Percentiles rank a stretch among this genome's conserved stretches.
Conservation (phyloP, 139 green algal species). For the Chlorokybus atmophyticus region DNA sequence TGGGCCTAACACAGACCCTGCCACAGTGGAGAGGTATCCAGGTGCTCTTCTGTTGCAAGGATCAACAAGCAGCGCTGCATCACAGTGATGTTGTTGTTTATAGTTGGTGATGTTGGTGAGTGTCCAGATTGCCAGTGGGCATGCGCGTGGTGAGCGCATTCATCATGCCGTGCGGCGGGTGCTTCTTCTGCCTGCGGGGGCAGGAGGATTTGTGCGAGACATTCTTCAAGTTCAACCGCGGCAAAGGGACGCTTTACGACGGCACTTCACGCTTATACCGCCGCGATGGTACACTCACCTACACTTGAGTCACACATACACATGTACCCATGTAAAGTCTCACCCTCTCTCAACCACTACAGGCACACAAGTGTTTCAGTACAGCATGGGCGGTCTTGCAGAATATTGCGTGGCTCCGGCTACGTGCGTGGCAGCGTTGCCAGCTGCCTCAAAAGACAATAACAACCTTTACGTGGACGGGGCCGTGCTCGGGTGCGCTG, state of each 20-base stretch:
- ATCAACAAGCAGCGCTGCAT: no score
- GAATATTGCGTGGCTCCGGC: constrained; percentile 17
- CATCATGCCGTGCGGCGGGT: constrained; percentile 23
- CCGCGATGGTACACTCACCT: no score
- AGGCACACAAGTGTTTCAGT: constrained; percentile 8
- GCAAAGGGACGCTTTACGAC: constrained; percentile 17
- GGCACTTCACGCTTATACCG: constrained; percentile 10
- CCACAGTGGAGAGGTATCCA: constrained; percentile 7
- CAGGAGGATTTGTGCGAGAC: constrained; percentile 16
- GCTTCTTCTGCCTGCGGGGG: constrained; percentile 20
- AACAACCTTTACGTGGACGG: constrained; percentile 13
- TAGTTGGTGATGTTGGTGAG: no score
- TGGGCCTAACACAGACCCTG: constrained; percentile 12
- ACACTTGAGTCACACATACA: no score
- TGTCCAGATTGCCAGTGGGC: constrained; percentile 15
- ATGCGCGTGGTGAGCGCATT: constrained; percentile 14
- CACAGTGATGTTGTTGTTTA: no score
- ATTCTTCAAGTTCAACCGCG: constrained; percentile 21
- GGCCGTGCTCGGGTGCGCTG: constrained; percentile 15
- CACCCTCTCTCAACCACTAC: not conserved
- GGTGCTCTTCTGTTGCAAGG: not conserved
- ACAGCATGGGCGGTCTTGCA: constrained; percentile 23
- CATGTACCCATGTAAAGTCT: no score
- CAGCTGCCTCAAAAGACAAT: no score
- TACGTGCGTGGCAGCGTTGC: constrained; percentile 8